Percentiles rank a stretch among this genome's conserved stretches.
Conservation (phyloP, 2,329 filamentous ascomycete species). For the Aureobasidium lini region DNA sequence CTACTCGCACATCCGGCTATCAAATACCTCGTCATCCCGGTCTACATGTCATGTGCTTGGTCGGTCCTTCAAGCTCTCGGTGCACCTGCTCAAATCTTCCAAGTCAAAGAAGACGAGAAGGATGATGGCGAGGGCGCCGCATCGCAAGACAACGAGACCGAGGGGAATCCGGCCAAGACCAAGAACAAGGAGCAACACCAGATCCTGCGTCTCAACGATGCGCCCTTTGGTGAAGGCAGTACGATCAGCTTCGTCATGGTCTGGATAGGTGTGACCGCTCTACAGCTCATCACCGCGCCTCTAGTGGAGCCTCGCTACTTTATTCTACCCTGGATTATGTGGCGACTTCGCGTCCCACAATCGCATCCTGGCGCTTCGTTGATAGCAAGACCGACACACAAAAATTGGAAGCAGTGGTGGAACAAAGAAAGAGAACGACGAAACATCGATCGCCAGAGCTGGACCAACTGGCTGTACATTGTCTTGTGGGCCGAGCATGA, state of each 20-base stretch:
- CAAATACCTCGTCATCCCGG: conserved; percentile 59
- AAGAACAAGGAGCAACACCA: neutral
- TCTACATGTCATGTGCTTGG: conserved; percentile 67
- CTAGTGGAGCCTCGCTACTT: conserved; percentile 95
- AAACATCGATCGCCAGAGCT: neutral
- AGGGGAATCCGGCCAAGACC: neutral
- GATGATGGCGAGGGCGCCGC: neutral
- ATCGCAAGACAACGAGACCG: neutral
- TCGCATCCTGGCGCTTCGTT: conserved; percentile 6
- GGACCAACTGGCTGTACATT: neutral
- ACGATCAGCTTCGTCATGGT: conserved; percentile 49
- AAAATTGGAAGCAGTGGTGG: conserved; percentile 13
- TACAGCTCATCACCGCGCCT: conserved; percentile 80
- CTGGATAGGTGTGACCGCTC: conserved; percentile 61
- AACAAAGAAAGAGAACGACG: neutral
- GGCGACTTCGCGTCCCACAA: conserved; percentile 68
- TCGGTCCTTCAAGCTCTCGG: conserved; percentile 58
- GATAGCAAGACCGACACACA: neutral
- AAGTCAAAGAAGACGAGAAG: conserved; percentile 13
- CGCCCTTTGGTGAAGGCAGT: conserved; percentile 15
- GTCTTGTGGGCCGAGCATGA: conserved; percentile 27
- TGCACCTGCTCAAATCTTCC: conserved; percentile 25
- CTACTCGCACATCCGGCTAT: conserved; percentile 53
- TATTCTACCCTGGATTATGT: conserved; percentile 90
- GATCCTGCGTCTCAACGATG: conserved; percentile 14